phyloP scores from a whole-genome alignment of 805 yeast genomes.

The Metschnikowia lunata region DNA sequence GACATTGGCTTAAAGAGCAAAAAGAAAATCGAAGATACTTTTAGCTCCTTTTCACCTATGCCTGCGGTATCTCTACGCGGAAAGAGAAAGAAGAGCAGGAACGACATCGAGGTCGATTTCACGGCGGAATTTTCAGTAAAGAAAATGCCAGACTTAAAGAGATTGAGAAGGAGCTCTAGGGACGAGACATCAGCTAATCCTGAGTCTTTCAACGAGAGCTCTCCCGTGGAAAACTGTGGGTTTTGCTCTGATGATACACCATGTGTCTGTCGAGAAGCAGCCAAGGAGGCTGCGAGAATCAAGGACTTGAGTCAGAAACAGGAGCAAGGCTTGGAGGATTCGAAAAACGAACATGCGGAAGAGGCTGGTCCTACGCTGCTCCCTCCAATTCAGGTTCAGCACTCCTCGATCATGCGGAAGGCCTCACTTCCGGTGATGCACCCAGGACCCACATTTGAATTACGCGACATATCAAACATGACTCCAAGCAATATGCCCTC shows the following conservation, averaged over 20 bases:
- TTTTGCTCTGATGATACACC: slow-evolving; percentile 91
- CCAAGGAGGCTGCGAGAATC: slow-evolving; percentile 45
- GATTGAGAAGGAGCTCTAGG: slow-evolving; percentile 17
- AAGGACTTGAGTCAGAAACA: slow-evolving; percentile 22
- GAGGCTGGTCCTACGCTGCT: slow-evolving; percentile 29
- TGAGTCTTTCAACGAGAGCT: slow-evolving; percentile 36
- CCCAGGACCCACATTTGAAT: slow-evolving; percentile 59
- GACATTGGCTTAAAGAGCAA: slow-evolving; percentile 39
- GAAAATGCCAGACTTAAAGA: slow-evolving; percentile 36
- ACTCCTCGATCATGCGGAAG: slow-evolving; percentile 25
- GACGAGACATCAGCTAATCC: slow-evolving; percentile 1
- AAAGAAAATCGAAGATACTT: slow-evolving; percentile 26
- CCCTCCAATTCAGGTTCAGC: slow-evolving; percentile 38
- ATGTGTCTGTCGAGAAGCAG: slow-evolving; percentile 85
- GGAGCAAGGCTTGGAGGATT: slow-evolving; percentile 5
- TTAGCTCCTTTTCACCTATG: slow-evolving; percentile 50
- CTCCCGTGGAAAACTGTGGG: slow-evolving; percentile 76
- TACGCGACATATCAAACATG: slow-evolving; percentile 40
- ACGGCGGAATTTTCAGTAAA: slow-evolving; percentile 41
- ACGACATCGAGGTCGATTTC: slow-evolving; percentile 50
- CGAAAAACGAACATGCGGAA: slow-evolving; percentile 26
- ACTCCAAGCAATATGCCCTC: slow-evolving; percentile 37
- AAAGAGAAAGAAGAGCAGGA: slow-evolving; percentile 20
- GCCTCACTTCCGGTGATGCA: slow-evolving; percentile 52
- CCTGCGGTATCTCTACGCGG: slow-evolving; percentile 61